Percentiles rank a stretch among this genome's conserved stretches.
Evolutionary conservation across 768 basidiomycete genomes (phyloP).

Genomic region (Mycena rosella): DNA sequence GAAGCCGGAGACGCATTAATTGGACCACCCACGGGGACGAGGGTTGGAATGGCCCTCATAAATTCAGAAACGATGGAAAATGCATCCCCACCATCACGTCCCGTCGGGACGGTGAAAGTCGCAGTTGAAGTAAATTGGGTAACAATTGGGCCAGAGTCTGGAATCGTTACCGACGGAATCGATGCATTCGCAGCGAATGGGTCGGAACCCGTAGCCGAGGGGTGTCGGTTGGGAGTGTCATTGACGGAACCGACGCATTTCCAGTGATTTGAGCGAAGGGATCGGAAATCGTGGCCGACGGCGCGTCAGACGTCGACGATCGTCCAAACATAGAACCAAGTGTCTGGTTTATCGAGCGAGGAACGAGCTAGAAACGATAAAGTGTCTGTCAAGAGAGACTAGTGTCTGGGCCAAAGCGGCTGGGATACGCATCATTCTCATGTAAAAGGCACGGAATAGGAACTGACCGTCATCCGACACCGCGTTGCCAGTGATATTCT

Average conservation of each 20-base stretch:
- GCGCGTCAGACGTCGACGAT: not conserved
- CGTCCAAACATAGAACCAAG: slow-evolving; percentile 13
- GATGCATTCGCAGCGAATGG: not conserved
- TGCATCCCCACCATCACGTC: not conserved
- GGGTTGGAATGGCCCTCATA: not conserved
- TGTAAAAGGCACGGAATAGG: not conserved
- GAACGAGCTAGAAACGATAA: too few species aligned
- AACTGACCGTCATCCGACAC: slow-evolving; percentile 12
- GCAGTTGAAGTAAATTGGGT: slow-evolving; percentile 6
- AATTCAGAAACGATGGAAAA: slow-evolving; percentile 8
- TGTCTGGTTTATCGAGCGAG: too few species aligned
- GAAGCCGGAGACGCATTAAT: not conserved
- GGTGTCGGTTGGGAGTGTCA: not conserved
- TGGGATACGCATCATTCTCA: not conserved
- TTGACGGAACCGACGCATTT: not conserved
- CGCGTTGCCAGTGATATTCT: slow-evolving; percentile 8
- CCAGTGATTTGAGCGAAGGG: slow-evolving; percentile 5
- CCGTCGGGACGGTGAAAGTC: not conserved
- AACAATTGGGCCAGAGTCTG: not conserved
- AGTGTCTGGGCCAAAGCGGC: slow-evolving; percentile 15
- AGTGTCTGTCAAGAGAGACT: too few species aligned
- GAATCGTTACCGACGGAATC: not conserved
- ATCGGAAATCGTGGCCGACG: slow-evolving; percentile 8
- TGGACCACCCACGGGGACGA: not conserved
- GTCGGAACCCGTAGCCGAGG: not conserved